Base-by-base conservation (phyloP, 1,284 basidiomycete species). In the Ceratobasidium sp. region DNA sequence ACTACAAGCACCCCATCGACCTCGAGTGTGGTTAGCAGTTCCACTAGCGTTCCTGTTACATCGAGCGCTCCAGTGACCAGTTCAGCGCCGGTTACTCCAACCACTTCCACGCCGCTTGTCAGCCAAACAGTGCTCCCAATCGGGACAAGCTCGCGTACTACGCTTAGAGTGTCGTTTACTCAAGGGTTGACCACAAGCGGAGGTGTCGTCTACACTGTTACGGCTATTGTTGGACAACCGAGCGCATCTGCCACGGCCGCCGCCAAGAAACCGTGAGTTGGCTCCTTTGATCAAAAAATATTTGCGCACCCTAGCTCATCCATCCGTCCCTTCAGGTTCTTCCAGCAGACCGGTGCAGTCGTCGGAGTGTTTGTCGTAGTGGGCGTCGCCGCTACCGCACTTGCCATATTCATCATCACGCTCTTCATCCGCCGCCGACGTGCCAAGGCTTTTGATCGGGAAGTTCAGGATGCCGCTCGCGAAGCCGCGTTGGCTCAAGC, bases 261-360 rank as follows among this genome's bases (percentile, higher is more conserved):
- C 16, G 26, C 65, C 57, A 69, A 43, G 55, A 73, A 60, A 32
- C 53, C 53, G 72, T 67, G 57, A 32, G 72, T 67, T n/a, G 4
- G 10, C 14, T 58, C 23, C 39, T 46, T 41, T 34, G 30, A 34
- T 55, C 52, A 55, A 55, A 18, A 34, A 4, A 43, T 23, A 8
- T 43, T 5, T 52, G 6, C 34, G 26, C 16, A 41, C 53, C 26
- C 12, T 30, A 45, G 23, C 55, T 45, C 9, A 45, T 12, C 9
- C 39, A 32, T 36, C 50, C 5, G 26, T 28, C 43, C 39, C 30
- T 67, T n/a, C 23, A 73, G 69, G 45, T 75, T 75, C 65, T 73
- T 75, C 71, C 59, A 74, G 39, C 74, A 75, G 53, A 75, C 73
- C 30, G 75, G 73, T 14, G 75, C 75, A 8, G 75, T 75, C 12